phyloP scores from a whole-genome alignment of 371 early-diverging fungal genomes.

The Mucor irregularis region DNA sequence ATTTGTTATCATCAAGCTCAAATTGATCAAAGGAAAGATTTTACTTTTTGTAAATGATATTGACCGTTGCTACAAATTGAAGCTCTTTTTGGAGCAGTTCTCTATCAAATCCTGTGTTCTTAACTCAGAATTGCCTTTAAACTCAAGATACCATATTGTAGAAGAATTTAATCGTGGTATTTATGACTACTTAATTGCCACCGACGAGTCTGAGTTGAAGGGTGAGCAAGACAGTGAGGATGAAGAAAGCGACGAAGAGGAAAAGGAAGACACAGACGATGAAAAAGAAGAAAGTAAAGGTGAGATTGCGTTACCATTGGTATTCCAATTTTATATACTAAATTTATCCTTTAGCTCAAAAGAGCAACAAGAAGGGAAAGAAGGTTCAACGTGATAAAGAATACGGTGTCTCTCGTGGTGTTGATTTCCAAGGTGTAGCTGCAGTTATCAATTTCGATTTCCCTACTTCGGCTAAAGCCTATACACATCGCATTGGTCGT shows the following conservation, averaged over 20 bases:
- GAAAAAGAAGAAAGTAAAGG: slow-evolving; percentile 10
- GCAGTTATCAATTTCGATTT: slow-evolving; percentile 99
- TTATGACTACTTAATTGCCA: slow-evolving; percentile 95
- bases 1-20: slow-evolving; percentile 88
- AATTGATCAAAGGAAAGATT: slow-evolving; percentile 86
- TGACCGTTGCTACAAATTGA: slow-evolving; percentile 89
- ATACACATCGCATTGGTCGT: slow-evolving; percentile 96
- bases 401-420: slow-evolving; percentile 96
- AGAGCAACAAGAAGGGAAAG: slow-evolving; percentile 49
- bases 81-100: slow-evolving; percentile 95
- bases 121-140: slow-evolving; percentile 93
- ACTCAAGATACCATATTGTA: slow-evolving; percentile 91
- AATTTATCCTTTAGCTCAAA: slow-evolving; percentile 27
- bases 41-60: slow-evolving; percentile 94
- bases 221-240: slow-evolving; percentile 74
- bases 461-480: slow-evolving; percentile 86
- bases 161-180: slow-evolving; percentile 97
- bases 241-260: slow-evolving; percentile 36
- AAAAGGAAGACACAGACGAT: slow-evolving; percentile 17
- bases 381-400: slow-evolving; percentile 71
- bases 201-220: slow-evolving; percentile 81
- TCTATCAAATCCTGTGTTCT: slow-evolving; percentile 87
- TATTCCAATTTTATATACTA: background rate
- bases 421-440: slow-evolving; percentile 93
- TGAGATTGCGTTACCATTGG: background rate